Conservation (phyloP, 345 rosid species). For the Populus davidiana region DNA sequence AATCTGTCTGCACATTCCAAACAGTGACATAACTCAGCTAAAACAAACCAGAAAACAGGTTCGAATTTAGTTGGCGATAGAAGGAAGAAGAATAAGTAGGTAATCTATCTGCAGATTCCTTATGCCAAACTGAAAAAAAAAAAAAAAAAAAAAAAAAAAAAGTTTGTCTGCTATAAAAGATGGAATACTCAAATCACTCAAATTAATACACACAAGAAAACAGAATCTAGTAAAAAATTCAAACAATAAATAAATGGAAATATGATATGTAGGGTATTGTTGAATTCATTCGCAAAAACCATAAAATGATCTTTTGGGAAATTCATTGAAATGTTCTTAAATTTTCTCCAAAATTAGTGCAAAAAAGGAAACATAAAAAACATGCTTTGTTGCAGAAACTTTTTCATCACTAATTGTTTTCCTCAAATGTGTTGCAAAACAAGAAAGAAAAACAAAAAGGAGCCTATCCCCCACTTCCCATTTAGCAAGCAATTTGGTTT, state of each 20-base stretch:
- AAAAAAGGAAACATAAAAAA: not conserved
- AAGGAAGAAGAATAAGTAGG: not conserved
- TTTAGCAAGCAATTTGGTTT: not conserved
- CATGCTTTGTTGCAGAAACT: not conserved
- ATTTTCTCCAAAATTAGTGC: too few relatives aligned
- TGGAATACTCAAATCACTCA: not conserved
- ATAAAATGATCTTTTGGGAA: too few relatives aligned
- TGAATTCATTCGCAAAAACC: too few relatives aligned
- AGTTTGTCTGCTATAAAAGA: not conserved
- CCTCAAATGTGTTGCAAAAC: not conserved
- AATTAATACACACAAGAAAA: not conserved
- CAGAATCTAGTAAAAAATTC: not conserved
- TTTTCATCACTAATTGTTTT: not conserved
- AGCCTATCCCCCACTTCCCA: not conserved
- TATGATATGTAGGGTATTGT: not conserved
- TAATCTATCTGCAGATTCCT: slow-evolving; percentile 11
- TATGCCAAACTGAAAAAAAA: slow-evolving; percentile 5
- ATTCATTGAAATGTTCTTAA: too few relatives aligned
- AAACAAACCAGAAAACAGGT: not conserved
- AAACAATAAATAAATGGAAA: not conserved
- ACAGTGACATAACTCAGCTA: not conserved
- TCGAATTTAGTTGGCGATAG: not conserved
- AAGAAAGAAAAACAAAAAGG: not conserved
- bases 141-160: not conserved
- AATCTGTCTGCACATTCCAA: not conserved